A percentile compares a stretch with the other conserved stretches of the same genome.
These are phyloP conservation scores for Dalbergia cultrata DNA, from an alignment of 306 rosid genomes.

Conservation along the genomic window DNA sequence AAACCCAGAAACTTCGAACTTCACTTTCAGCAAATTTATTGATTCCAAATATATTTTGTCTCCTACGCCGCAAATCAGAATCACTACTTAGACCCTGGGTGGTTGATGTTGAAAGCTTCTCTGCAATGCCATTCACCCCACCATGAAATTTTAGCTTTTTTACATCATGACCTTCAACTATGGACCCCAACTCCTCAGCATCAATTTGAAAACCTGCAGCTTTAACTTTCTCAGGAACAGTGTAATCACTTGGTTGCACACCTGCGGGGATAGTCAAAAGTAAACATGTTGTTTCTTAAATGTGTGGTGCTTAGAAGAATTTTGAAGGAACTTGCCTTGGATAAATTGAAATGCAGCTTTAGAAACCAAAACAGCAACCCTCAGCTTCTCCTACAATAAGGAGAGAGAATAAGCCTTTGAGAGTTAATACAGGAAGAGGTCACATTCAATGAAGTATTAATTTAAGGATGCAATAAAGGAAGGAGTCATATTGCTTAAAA, in stretches of 20 bases:
- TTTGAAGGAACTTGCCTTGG: conserved; percentile 62
- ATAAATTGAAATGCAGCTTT: conserved; percentile 92
- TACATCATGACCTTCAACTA: conserved; percentile 83
- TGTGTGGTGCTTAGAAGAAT: neutral
- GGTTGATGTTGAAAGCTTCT: conserved; percentile 74
- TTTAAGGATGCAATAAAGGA: conserved; percentile 2
- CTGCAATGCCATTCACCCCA: conserved; percentile 73
- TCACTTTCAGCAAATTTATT: conserved; percentile 83
- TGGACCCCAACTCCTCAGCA: conserved; percentile 84
- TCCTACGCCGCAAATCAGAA: conserved; percentile 49
- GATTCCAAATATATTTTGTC: conserved; percentile 73
- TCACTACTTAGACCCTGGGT: conserved; percentile 61
- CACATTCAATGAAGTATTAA: conserved; percentile 27
- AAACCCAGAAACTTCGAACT: conserved; percentile 75
- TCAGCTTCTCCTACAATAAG: conserved; percentile 77
- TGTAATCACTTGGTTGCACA: conserved; percentile 74
- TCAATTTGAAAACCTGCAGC: conserved; percentile 86
- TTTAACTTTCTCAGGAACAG: conserved; percentile 73
- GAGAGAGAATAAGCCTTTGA: conserved; percentile 17
- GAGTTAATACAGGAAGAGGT: conserved; percentile 16
- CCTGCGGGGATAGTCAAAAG: conserved; percentile 59
- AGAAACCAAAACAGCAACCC: conserved; percentile 95
- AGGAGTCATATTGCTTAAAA: conserved; percentile 17
- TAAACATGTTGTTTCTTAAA: conserved; percentile 24
- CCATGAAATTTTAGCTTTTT: conserved; percentile 87